Percentiles rank a stretch among this genome's conserved stretches.
Conservation (phyloP, 345 rosid species). For the Melaleuca alternifolia region DNA sequence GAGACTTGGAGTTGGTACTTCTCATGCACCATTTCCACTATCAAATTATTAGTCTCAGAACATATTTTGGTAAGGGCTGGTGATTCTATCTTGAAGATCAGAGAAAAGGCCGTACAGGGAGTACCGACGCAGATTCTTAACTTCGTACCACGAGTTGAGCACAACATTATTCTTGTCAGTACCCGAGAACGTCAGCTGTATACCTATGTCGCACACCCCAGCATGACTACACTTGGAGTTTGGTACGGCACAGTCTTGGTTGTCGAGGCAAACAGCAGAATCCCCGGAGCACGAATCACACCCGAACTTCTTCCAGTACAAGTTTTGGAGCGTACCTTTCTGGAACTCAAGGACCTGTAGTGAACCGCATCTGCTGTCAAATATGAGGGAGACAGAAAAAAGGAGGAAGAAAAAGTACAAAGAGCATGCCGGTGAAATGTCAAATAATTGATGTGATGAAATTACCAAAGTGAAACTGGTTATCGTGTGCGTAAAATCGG, state of each 20-base stretch:
- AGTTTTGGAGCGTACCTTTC: conserved; percentile 61
- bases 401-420: neutral
- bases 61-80: neutral
- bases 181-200: conserved; percentile 76
- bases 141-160: conserved; percentile 87
- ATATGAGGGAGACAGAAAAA: neutral
- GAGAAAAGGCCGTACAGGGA: conserved; percentile 57
- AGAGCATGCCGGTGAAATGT: neutral
- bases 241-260: conserved; percentile 61
- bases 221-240: conserved; percentile 42
- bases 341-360: conserved; percentile 78
- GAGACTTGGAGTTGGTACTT: neutral
- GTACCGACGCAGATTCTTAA: conserved; percentile 48
- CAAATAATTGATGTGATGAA: neutral
- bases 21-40: neutral
- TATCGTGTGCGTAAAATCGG: conserved; percentile 49
- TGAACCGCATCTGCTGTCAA: neutral
- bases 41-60: neutral
- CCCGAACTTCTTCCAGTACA: conserved; percentile 76
- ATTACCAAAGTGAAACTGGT: conserved; percentile 82
- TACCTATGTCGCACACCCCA: conserved; percentile 46
- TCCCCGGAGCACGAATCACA: conserved; percentile 45
- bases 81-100: conserved; percentile 16
- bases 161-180: conserved; percentile 66
- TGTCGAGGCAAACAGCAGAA: conserved; percentile 36